Evolutionary conservation across 2,329 filamentous ascomycete species (phyloP).

Genomic region (Alternaria novae-zelandiae): DNA sequence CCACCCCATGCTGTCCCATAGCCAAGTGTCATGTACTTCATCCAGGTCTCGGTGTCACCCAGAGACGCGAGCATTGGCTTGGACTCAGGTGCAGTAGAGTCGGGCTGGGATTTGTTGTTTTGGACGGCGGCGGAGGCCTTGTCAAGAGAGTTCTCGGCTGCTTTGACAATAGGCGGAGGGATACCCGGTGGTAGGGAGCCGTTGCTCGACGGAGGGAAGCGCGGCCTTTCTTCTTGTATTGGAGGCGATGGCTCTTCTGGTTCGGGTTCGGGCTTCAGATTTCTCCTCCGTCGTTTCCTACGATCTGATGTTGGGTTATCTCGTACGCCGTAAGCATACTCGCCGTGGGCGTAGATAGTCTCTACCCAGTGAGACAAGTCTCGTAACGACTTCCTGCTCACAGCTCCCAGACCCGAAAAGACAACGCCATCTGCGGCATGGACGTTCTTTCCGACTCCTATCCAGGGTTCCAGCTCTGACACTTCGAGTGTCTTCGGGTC

Average conservation of each 20-base stretch:
- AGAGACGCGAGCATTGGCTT: slow-evolving; percentile 45
- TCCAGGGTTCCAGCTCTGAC: slow-evolving; percentile 64
- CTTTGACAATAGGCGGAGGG: slow-evolving; percentile 55
- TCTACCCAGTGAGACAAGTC: slow-evolving; percentile 87
- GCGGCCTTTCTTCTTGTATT: slow-evolving; percentile 5
- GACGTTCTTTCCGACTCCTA: slow-evolving; percentile 73
- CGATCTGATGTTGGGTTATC: slow-evolving; percentile 76
- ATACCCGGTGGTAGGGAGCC: slow-evolving; percentile 46
- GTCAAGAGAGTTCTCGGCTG: slow-evolving; percentile 53
- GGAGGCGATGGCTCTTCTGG: slow-evolving; percentile 5
- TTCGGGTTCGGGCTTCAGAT: slow-evolving; percentile 22
- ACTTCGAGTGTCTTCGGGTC: slow-evolving; percentile 27
- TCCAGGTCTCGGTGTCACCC: slow-evolving; percentile 56
- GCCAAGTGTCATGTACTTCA: slow-evolving; percentile 59
- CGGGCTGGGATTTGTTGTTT: slow-evolving; percentile 16
- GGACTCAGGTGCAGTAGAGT: slow-evolving; percentile 21
- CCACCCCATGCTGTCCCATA: slow-evolving; percentile 51
- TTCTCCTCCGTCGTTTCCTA: slow-evolving; percentile 54
- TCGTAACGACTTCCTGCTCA: slow-evolving; percentile 74
- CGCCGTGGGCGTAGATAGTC: slow-evolving; percentile 82
- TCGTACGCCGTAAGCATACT: slow-evolving; percentile 81
- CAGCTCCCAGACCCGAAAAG: slow-evolving; percentile 78
- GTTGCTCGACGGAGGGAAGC: slow-evolving; percentile 4
- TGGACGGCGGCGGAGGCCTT: slow-evolving; percentile 50
- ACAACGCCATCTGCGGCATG: slow-evolving; percentile 80